Conservation (phyloP, 2,329 filamentous ascomycete genomes). For the Phyllosticta ampelicida region DNA sequence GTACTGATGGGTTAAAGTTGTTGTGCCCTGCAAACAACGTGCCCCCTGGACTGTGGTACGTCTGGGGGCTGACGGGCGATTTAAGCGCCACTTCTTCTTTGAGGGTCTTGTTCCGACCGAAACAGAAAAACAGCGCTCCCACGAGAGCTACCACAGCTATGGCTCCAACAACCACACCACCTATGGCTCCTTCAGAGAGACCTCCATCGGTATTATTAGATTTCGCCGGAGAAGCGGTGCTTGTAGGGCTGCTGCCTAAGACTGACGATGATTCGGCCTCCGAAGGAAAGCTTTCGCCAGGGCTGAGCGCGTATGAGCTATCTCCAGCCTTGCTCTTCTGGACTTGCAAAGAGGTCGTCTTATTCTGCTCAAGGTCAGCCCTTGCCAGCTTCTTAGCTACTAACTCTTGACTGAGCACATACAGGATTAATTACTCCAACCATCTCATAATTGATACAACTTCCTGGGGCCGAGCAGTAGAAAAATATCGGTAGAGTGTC, state of each 20-base stretch:
- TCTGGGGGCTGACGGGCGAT: slow-evolving; percentile 4
- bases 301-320: slow-evolving; percentile 20
- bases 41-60: slow-evolving; percentile 5
- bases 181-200: slow-evolving; percentile 32
- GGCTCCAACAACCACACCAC: slow-evolving; percentile 51
- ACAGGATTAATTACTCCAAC: slow-evolving; percentile 65
- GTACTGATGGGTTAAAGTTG: neutral
- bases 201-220: slow-evolving; percentile 7
- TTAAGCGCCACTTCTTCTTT: slow-evolving; percentile 3
- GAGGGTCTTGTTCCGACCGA: slow-evolving; percentile 34
- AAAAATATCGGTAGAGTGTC: slow-evolving; percentile 27
- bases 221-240: neutral
- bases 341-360: neutral
- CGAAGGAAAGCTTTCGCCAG: slow-evolving; percentile 30
- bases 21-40: neutral
- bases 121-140: slow-evolving; percentile 54
- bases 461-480: slow-evolving; percentile 46
- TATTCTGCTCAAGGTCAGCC: slow-evolving; percentile 5
- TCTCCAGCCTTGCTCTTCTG: slow-evolving; percentile 15
- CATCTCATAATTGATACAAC: slow-evolving; percentile 58
- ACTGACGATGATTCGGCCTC: slow-evolving; percentile 17
- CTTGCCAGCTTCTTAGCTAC: neutral
- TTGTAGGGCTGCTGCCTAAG: neutral
- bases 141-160: slow-evolving; percentile 50
- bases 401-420: slow-evolving; percentile 14